phyloP scores from a whole-genome alignment of 2,329 filamentous ascomycete species.

The Akanthomyces dipterigenus region DNA sequence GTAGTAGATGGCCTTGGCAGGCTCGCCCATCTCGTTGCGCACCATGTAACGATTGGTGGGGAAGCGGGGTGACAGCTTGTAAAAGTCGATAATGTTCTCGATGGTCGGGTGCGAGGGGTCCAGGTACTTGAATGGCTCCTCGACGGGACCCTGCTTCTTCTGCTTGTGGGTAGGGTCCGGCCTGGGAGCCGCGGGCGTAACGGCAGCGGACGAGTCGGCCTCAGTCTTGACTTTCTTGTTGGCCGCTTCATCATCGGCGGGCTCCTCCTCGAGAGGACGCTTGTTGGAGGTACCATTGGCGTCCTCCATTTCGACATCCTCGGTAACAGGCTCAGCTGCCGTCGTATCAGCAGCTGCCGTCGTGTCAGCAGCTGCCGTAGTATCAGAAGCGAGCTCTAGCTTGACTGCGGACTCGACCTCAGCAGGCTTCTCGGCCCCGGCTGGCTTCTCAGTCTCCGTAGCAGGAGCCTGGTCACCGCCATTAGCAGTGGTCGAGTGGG shows the following conservation, averaged over 20 bases:
- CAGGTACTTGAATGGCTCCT: constrained; percentile 95
- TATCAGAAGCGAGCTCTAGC: constrained; percentile 18
- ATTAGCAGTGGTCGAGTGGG: not conserved
- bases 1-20: constrained; percentile 95
- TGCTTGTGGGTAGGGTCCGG: constrained; percentile 26
- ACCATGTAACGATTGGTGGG: constrained; percentile 92
- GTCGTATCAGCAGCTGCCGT: constrained; percentile 17
- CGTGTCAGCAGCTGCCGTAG: constrained; percentile 6
- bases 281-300: constrained; percentile 25
- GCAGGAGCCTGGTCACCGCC: constrained; percentile 16
- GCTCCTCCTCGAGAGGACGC: constrained; percentile 29
- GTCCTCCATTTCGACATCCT: constrained; percentile 24
- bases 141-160: constrained; percentile 50
- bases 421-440: constrained; percentile 18
- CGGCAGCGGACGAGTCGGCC: constrained; percentile 13
- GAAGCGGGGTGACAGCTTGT: constrained; percentile 76
- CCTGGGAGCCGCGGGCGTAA: constrained; percentile 19
- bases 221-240: constrained; percentile 44
- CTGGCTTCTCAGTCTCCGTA: constrained; percentile 25
- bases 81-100: constrained; percentile 72
- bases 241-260: constrained; percentile 30
- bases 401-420: constrained; percentile 1
- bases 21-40: constrained; percentile 80
- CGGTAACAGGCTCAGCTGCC: constrained; percentile 19
- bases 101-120: constrained; percentile 68